A percentile compares a stretch with the other conserved stretches of the same genome.
Conservation (phyloP, 2,329 filamentous ascomycete genomes). For the Penicillium expansum region DNA sequence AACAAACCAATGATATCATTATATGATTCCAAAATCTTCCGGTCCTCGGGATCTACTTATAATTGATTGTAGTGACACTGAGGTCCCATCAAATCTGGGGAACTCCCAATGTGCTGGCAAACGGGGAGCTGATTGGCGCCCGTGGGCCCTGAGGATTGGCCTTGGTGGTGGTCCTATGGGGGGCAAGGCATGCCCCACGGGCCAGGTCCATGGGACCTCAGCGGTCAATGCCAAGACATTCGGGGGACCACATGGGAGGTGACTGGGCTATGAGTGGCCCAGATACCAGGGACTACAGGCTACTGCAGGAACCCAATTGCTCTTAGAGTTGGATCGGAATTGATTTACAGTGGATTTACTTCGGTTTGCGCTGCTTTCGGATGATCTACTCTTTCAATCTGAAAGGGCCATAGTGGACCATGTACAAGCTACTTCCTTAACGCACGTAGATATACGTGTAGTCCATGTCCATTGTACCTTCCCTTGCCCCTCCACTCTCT, state of each 20-base stretch:
- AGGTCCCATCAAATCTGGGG: slow-evolving; percentile 17
- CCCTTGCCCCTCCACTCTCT: slow-evolving; percentile 4
- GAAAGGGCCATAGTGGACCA: neutral
- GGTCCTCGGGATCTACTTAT: neutral
- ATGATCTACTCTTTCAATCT: neutral
- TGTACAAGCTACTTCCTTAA: neutral
- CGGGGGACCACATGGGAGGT: slow-evolving; percentile 14
- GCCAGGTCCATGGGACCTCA: slow-evolving; percentile 7
- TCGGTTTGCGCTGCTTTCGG: neutral
- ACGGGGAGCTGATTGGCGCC: slow-evolving; percentile 17
- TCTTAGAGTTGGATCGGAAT: slow-evolving; percentile 21
- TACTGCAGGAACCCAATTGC: slow-evolving; percentile 21
- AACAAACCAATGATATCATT: neutral
- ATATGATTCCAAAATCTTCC: neutral
- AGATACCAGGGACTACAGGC: neutral
- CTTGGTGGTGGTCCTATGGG: neutral
- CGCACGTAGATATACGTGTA: neutral
- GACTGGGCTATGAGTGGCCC: slow-evolving; percentile 15
- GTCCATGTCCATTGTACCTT: slow-evolving; percentile 7
- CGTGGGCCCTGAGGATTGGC: neutral
- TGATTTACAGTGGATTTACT: neutral
- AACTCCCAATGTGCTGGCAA: slow-evolving; percentile 16
- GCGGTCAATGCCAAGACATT: slow-evolving; percentile 14
- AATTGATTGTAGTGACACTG: neutral
- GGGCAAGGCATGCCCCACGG: neutral